Evolutionary conservation across 139 green algal genomes (phyloP), one percentile per base, ranked within the genome.

Genomic region (Ostreobium quekettii): DNA sequence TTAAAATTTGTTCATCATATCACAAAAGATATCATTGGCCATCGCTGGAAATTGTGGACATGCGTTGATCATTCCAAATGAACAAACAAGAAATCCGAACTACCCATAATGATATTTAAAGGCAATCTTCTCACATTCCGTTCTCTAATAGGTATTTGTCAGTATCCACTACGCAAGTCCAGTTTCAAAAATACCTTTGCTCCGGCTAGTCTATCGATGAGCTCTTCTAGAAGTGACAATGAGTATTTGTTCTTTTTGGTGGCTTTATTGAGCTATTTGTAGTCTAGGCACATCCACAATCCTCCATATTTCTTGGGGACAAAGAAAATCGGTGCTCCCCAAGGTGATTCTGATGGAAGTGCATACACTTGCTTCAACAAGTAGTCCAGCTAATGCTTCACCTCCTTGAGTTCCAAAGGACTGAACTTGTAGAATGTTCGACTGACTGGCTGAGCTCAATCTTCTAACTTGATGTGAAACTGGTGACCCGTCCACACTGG

Each of bases 281-380:
- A 88, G 48, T 87, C 82, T 33, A 85, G 64, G 31, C 67, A 80
- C 72, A 90, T 76, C 22, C 80, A 48, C 3, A 87, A 42, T 24
- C 36, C 60, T 26, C 76, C 75, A 63, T 85, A 74, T 57, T 83
- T 75, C 72, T 90, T 88, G 0, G 48, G 53, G 1, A 76, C 80
- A 75, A 89, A 89, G 0, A 91, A 67, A 3, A 87, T 62, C 1
- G 78, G 72, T 28, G 78, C 73, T 30, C 71, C 77, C 63, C 71
- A 84, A 4, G 79, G 73, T 32, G 77, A 85, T 2, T 31, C 49
- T 47, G 39, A 68, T 36, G 74, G 74, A 57, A 59, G 24, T 60
- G 75, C 68, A 29, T 65, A 74, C 22, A n/a, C 39, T 42, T 63
- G 32, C n/a, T 19, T 47, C 2, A 80, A 30, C 11, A 73, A 32